Conservation (phyloP, 106 monocot species). For the Acorus calamus region DNA sequence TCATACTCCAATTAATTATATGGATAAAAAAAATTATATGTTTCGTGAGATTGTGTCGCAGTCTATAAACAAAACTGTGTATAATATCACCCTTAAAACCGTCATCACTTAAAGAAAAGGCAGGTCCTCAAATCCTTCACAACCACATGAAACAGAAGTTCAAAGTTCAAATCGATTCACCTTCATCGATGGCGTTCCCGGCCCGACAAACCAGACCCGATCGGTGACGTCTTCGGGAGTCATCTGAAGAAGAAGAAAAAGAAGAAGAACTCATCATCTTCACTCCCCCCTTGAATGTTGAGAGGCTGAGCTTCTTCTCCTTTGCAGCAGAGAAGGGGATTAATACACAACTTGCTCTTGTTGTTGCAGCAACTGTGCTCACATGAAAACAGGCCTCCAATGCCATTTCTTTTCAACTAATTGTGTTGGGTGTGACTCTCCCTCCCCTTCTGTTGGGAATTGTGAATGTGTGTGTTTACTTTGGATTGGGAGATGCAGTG, state of each 20-base stretch:
- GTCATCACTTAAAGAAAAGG: too few species aligned
- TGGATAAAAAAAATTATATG: too few species aligned
- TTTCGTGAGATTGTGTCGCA: too few species aligned
- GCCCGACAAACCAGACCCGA: constrained; percentile 24
- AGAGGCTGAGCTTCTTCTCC: constrained; percentile 20
- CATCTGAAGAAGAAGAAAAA: background rate
- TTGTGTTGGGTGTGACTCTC: too few species aligned
- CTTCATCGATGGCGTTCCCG: constrained; percentile 42
- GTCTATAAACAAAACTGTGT: too few species aligned
- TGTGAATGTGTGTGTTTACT: too few species aligned
- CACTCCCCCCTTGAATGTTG: background rate
- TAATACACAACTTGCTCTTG: constrained; percentile 8
- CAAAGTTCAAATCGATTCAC: constrained; percentile 3
- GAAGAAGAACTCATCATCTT: constrained; percentile 3
- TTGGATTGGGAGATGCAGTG: too few species aligned
- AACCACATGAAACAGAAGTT: too few species aligned
- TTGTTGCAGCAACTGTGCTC: constrained; percentile 16
- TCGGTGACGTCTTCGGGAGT: background rate
- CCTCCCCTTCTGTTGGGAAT: too few species aligned
- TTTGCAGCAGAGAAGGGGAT: constrained; percentile 4
- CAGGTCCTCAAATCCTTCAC: too few species aligned
- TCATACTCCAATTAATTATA: too few species aligned
- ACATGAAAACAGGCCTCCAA: constrained; percentile 48
- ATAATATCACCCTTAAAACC: too few species aligned
- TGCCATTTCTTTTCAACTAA: constrained; percentile 23